Evolutionary conservation across 1,284 basidiomycete species (phyloP), one percentile per base, ranked within the genome.

Genomic region (Chiua sp.): DNA sequence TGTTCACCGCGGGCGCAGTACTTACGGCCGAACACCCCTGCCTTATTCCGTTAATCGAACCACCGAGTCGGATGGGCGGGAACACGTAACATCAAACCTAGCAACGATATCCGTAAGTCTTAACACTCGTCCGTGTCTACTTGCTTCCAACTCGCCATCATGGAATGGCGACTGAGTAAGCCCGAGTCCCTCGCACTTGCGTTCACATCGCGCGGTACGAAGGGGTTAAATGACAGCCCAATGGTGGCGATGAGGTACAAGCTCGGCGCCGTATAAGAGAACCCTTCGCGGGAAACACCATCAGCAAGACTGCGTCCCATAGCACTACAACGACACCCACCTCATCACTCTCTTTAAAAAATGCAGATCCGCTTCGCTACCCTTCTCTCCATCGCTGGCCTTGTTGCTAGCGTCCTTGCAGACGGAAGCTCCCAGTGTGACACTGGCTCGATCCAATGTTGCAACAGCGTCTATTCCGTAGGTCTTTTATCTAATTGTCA

Each of bases 371-470:
- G 52, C 35, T 23, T 64, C 28, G 35, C 49, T 30, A 4, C 55
- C 7, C 42, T 65, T 6, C 23, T 67, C 15, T 22, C 57, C 4
- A 32, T 65, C 7, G 55, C 30, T 44, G 47, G 33, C 3, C 53
- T 65, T 23, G 65, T 4, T 1, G 39, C 51, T 16, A 49, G 3
- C 8, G 47, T 0, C 16, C 48, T 54, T n/a, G 39, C 48, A 1
- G 33, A 44, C 32, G 15, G n/a, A 8, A 32, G 32, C 32, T 32
- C 32, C 7, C 30, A 55, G 20, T 65, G 65, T 37, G 26, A 51
- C 37, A 57, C 59, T 0, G 65, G 68, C 3, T 3, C 37, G 3
- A 13, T 55, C 0, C 46, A 62, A 18, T 66, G 65, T 23, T 66
- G 65, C 50, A 10, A 7, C 35, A 50, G 3, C 2, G 50, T 56